phyloP scores from a whole-genome alignment of 352 stramenopile genomes.

The Phytopythium mirpurense region DNA sequence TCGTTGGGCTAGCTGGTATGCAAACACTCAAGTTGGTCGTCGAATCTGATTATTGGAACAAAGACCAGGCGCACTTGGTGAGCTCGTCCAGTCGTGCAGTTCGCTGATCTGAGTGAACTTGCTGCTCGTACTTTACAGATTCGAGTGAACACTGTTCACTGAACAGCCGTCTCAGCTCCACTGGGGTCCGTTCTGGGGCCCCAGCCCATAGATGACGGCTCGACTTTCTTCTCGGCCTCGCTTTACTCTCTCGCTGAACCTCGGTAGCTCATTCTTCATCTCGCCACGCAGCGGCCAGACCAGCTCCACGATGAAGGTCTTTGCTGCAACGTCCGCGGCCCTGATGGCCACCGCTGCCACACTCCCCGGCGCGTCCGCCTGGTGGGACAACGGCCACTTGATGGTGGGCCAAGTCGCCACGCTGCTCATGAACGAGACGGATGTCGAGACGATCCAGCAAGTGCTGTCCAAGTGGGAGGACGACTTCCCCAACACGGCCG shows the following conservation, averaged over 20 bases:
- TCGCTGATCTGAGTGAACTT: too few species aligned
- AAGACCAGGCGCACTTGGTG: neutral
- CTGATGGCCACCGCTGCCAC: slow-evolving; percentile 3
- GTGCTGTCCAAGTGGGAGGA: slow-evolving; percentile 38
- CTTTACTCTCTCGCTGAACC: too few species aligned
- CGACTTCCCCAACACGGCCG: slow-evolving; percentile 53
- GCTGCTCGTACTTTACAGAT: too few species aligned
- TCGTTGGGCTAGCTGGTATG: neutral
- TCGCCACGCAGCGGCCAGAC: neutral
- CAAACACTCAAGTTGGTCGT: too few species aligned
- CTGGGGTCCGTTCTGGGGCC: too few species aligned
- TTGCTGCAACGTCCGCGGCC: slow-evolving; percentile 11
- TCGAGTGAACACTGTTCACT: too few species aligned
- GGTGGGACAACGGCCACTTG: slow-evolving; percentile 73
- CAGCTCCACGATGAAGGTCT: slow-evolving; percentile 25
- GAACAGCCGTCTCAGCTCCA: too few species aligned
- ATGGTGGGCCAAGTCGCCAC: slow-evolving; percentile 43
- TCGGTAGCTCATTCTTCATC: neutral
- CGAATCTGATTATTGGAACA: neutral
- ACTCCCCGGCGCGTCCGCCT: slow-evolving; percentile 21
- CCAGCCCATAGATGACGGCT: too few species aligned
- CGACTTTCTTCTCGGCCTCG: too few species aligned
- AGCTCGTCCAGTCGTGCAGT: neutral
- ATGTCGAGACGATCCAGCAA: slow-evolving; percentile 44
- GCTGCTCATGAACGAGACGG: slow-evolving; percentile 36